Base-by-base conservation (phyloP, 2,329 filamentous ascomycete species). In the Diaporthe helianthi region DNA sequence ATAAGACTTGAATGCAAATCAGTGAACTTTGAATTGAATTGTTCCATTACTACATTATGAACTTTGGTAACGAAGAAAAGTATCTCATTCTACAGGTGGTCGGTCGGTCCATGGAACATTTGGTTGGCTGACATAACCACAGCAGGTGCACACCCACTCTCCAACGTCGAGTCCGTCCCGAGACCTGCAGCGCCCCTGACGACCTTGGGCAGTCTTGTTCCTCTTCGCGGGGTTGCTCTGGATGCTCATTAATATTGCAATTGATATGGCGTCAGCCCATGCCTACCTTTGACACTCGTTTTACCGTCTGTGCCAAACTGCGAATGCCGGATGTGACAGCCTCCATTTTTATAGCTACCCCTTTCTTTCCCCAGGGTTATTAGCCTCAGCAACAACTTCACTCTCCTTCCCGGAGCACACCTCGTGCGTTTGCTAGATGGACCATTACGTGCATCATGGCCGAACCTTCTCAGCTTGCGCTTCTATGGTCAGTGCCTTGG, bases 381-480 rank as follows among this genome's bases (percentile, higher is more conserved):
- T 61, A 61, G 58, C 58, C n/a, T n/a, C 26, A 19, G n/a, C 33
- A 17, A 24, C 38, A 7, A 31, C 12, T 10, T 31, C 13, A 33
- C 10, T 47, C 19, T 19, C 47, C 26, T 7, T 47, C 19, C 10
- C 26, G 2, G 13, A 47, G 19, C 58, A 61, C n/a, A 47, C 13
- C 58, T 47, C 58, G 22, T 33, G 41, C 8, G 5, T n/a, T 29
- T 47, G 29, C 53, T 41, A 58, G 53, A 61, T 61, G 58, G 58
- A 61, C 26, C 58, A 61, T 47, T 24, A 58, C 33, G 47, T 47
- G 58, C 41, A 61, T n/a, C 58, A 61, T 61, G 64, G 52, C 64
- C n/a, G 64, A 55, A 46, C 51, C 38, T 15, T 67, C 64, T n/a
- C 64, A 67, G 24, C 52, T 67, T 67, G 64, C 64, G 64, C 64